Conservation (phyloP, 306 rosid genomes). For the Corylus americana region DNA sequence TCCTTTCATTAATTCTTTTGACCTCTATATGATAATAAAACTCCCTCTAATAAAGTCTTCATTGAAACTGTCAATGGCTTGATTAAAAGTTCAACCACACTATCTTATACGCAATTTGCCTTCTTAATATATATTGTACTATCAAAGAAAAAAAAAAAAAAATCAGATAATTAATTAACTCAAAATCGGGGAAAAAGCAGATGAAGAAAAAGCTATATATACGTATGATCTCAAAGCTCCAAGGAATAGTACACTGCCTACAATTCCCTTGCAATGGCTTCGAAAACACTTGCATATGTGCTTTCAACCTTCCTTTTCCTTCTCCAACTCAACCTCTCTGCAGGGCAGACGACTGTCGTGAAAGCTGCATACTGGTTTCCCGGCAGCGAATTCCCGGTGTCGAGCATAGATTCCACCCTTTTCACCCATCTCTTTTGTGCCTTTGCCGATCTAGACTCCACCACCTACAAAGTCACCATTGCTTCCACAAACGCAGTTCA, state of each 20-base stretch:
- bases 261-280: slow-evolving; percentile 32
- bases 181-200: no score
- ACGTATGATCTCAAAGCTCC: not conserved
- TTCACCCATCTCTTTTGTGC: slow-evolving; percentile 76
- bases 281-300: slow-evolving; percentile 25
- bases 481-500: slow-evolving; percentile 27
- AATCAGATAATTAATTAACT: no score
- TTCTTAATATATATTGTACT: no score
- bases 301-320: slow-evolving; percentile 23
- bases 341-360: slow-evolving; percentile 27
- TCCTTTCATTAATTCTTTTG: not conserved
- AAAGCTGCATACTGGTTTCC: slow-evolving; percentile 46
- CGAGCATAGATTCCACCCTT: slow-evolving; percentile 47
- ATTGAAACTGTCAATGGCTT: not conserved
- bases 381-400: slow-evolving; percentile 29
- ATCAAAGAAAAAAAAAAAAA: no score
- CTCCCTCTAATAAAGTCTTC: not conserved
- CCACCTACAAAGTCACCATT: slow-evolving; percentile 36
- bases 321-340: slow-evolving; percentile 27
- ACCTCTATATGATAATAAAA: not conserved
- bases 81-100: not conserved
- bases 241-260: not conserved
- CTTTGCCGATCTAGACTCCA: slow-evolving; percentile 38
- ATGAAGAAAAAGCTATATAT: not conserved
- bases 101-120: not conserved